phyloP scores from a whole-genome alignment of 2,329 filamentous ascomycete species.

The Aspergillus aculeatus region DNA sequence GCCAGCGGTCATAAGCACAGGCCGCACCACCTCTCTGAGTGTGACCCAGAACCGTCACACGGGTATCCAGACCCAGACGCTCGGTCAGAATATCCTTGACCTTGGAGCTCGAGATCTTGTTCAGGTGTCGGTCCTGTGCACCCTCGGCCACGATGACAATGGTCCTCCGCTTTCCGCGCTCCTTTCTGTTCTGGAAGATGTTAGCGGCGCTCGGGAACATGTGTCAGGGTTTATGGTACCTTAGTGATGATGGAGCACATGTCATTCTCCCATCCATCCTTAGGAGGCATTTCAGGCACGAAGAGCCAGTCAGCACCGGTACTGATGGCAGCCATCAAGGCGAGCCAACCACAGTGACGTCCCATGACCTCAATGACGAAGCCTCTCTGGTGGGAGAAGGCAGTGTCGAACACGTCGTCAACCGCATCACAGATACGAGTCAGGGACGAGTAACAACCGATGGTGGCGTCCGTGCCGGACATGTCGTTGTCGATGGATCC shows the following conservation, averaged over 20 bases:
- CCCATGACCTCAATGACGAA: slow-evolving; percentile 99
- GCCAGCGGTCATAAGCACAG: slow-evolving; percentile 90
- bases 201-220: neutral
- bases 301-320: slow-evolving; percentile 97
- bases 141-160: slow-evolving; percentile 98
- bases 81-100: slow-evolving; percentile 87
- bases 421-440: slow-evolving; percentile 92
- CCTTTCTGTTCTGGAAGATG: slow-evolving; percentile 65
- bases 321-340: slow-evolving; percentile 91
- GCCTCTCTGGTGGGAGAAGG: slow-evolving; percentile 90
- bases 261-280: slow-evolving; percentile 82
- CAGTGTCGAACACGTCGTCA: slow-evolving; percentile 89
- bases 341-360: slow-evolving; percentile 94
- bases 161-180: slow-evolving; percentile 88
- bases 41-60: slow-evolving; percentile 92
- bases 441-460: slow-evolving; percentile 93
- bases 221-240: slow-evolving; percentile 41
- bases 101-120: slow-evolving; percentile 75
- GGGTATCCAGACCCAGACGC: slow-evolving; percentile 79
- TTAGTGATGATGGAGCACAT: slow-evolving; percentile 78
- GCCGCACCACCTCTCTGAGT: slow-evolving; percentile 94
- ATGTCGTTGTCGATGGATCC: slow-evolving; percentile 99
- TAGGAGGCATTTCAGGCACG: slow-evolving; percentile 88
- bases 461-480: slow-evolving; percentile 93
- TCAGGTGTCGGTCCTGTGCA: slow-evolving; percentile 78